Conservation (phyloP, 2,329 filamentous ascomycete genomes). For the Sporothrix phasma region DNA sequence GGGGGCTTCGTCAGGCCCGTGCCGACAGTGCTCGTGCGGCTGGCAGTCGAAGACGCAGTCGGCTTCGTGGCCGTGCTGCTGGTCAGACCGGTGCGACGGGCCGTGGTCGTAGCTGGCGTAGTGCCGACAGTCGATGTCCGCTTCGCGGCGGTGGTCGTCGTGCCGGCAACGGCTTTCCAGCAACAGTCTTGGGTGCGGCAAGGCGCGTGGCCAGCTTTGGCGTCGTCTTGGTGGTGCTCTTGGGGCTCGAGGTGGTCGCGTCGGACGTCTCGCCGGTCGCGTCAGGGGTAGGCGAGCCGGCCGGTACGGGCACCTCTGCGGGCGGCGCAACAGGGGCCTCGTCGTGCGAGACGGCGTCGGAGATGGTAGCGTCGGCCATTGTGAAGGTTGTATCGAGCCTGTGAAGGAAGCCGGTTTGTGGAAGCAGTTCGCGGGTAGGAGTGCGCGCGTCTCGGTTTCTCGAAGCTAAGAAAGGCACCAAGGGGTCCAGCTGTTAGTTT, state of each 20-base stretch:
- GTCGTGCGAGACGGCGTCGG: conserved; percentile 24
- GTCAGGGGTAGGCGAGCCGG: conserved; percentile 15
- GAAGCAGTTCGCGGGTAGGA: not conserved
- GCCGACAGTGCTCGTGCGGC: conserved; percentile 22
- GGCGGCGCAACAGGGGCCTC: conserved; percentile 18
- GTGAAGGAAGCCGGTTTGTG: not conserved
- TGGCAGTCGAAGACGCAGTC: conserved; percentile 20
- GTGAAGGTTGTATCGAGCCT: conserved; percentile 8
- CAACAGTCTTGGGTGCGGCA: conserved; percentile 20
- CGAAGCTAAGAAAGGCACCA: conserved; percentile 3
- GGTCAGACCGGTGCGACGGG: conserved; percentile 22
- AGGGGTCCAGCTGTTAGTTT: not conserved
- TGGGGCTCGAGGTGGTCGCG: conserved; percentile 10
- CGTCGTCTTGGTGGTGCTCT: conserved; percentile 17
- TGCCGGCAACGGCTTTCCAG: conserved; percentile 13
- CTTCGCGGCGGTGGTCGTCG: conserved; percentile 18
- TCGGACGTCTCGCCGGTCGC: conserved; percentile 9
- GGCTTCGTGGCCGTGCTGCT: conserved; percentile 25
- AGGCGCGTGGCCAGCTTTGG: conserved; percentile 19
- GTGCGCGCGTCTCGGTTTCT: not conserved
- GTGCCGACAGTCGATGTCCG: conserved; percentile 17
- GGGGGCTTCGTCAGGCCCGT: conserved; percentile 26
- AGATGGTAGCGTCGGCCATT: conserved; percentile 28
- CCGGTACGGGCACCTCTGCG: conserved; percentile 13
- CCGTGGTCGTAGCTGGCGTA: conserved; percentile 12